Evolutionary conservation across 495 filamentous ascomycete species (phyloP).

Genomic region (Astrothelium subdiscretum): DNA sequence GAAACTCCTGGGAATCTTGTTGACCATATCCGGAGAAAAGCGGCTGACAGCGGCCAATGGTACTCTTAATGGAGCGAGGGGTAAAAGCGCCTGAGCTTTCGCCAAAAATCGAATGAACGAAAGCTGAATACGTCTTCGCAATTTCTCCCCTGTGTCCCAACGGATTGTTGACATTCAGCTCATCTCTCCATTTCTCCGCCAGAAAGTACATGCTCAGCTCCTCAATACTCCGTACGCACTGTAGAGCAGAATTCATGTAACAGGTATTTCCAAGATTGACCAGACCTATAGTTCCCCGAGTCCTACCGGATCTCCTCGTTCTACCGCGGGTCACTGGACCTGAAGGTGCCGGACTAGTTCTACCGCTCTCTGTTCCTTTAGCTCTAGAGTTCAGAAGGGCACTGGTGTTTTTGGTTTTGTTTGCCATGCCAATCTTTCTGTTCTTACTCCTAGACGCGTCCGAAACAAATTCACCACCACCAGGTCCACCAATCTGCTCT

Average conservation of each 20-base stretch:
- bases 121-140: conserved; percentile 62
- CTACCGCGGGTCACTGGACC: conserved; percentile 53
- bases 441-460: conserved; percentile 30
- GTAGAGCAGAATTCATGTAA: conserved; percentile 96
- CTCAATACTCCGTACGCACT: conserved; percentile 83
- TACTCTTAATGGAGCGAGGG: conserved; percentile 66
- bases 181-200: conserved; percentile 54
- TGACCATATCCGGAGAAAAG: conserved; percentile 90
- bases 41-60: conserved; percentile 66
- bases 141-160: conserved; percentile 74
- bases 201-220: conserved; percentile 89
- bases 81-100: conserved; percentile 49
- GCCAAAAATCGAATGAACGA: conserved; percentile 64
- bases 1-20: conserved; percentile 93
- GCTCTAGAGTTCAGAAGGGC: conserved; percentile 2
- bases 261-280: conserved; percentile 92
- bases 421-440: conserved; percentile 28
- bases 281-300: conserved; percentile 65
- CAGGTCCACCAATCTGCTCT: conserved; percentile 48
- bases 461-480: conserved; percentile 52
- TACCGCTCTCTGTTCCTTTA: conserved; percentile 37
- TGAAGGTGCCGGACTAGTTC: conserved; percentile 50
- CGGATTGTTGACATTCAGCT: conserved; percentile 74
- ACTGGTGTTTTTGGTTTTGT: conserved; percentile 12
- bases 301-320: conserved; percentile 49